Conservation (phyloP, 495 filamentous ascomycete genomes). For the Tuber indicum region DNA sequence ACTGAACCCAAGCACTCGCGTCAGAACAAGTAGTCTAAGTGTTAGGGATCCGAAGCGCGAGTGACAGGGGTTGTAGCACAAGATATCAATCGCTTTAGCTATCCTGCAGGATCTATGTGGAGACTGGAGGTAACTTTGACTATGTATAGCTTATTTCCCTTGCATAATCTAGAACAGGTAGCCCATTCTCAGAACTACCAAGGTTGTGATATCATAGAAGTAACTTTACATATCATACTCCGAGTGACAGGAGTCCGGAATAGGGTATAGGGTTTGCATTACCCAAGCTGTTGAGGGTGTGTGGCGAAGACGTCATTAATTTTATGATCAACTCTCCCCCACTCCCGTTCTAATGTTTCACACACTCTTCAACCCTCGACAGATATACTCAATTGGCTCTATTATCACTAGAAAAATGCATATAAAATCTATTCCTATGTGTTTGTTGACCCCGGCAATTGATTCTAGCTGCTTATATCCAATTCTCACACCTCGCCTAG, state of each 20-base stretch:
- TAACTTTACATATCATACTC: too few relatives aligned
- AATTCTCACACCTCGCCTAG: constrained; percentile 46
- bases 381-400: neutral
- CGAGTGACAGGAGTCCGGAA: neutral
- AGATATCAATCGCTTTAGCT: neutral
- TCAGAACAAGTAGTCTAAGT: neutral
- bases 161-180: neutral
- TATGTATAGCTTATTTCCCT: too few relatives aligned
- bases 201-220: neutral
- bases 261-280: neutral
- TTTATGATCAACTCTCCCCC: neutral
- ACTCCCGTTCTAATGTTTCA: constrained; percentile 14
- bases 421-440: constrained; percentile 97
- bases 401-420: constrained; percentile 61
- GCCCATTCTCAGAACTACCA: neutral
- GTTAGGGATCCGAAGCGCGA: neutral
- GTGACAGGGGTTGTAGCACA: neutral
- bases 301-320: neutral
- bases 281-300: neutral
- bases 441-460: constrained; percentile 52
- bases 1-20: neutral
- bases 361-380: constrained; percentile 8
- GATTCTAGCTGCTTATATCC: constrained; percentile 1
- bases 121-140: neutral
- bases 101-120: neutral